Evolutionary conservation across 495 filamentous ascomycete genomes (phyloP).

Genomic region (Talaromyces wortmannii): DNA sequence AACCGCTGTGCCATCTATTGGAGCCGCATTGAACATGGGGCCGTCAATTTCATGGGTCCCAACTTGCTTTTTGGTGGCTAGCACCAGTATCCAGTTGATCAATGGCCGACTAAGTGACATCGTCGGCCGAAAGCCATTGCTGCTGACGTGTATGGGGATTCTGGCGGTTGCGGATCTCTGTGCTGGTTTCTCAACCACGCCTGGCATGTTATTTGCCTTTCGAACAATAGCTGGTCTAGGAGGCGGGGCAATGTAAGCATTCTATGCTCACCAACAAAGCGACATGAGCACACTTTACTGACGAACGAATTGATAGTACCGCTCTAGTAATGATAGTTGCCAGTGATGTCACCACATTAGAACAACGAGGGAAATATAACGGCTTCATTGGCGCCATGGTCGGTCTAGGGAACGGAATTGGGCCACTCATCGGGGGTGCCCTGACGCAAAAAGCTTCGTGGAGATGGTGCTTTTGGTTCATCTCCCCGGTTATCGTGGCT

Average conservation of each 20-base stretch:
- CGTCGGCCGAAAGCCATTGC: slow-evolving; percentile 22
- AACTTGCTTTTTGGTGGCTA: slow-evolving; percentile 18
- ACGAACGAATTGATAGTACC: background rate
- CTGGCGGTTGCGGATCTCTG: slow-evolving; percentile 19
- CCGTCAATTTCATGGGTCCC: slow-evolving; percentile 23
- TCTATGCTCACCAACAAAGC: too few species aligned
- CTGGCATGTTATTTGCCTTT: slow-evolving; percentile 12
- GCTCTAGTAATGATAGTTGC: slow-evolving; percentile 40
- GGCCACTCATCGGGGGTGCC: slow-evolving; percentile 47
- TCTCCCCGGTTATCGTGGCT: slow-evolving; percentile 37
- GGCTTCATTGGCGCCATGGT: slow-evolving; percentile 50
- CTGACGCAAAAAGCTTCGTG: slow-evolving; percentile 39
- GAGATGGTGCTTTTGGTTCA: slow-evolving; percentile 53
- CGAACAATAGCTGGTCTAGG: slow-evolving; percentile 13
- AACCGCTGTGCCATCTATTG: slow-evolving; percentile 28
- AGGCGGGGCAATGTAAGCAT: slow-evolving; percentile 5
- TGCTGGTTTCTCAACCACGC: slow-evolving; percentile 13
- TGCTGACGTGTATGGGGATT: slow-evolving; percentile 13
- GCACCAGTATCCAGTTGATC: slow-evolving; percentile 23
- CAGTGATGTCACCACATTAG: slow-evolving; percentile 44
- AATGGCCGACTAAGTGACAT: slow-evolving; percentile 26
- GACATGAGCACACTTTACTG: background rate
- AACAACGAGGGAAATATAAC: slow-evolving; percentile 53
- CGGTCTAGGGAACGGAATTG: slow-evolving; percentile 46
- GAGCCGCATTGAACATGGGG: slow-evolving; percentile 12